Evolutionary conservation across 2,329 filamentous ascomycete genomes (phyloP), one percentile per base, ranked within the genome.

Genomic region (Epichloe festucae): DNA sequence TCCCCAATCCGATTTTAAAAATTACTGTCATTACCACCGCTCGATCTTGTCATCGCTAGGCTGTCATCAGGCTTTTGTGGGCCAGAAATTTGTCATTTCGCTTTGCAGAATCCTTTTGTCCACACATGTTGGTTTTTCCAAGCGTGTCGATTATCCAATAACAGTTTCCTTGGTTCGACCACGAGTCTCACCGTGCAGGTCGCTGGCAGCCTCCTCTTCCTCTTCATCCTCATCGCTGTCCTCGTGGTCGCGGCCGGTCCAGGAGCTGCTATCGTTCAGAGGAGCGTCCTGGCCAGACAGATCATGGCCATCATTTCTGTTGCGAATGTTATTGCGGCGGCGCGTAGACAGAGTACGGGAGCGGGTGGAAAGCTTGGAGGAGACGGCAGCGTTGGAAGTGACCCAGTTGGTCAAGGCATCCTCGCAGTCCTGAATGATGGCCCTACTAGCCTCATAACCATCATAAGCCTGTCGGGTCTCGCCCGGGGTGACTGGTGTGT

Each of bases 371-470:
- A 98, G 81, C 67, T 88, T 90, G 57, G 90, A 84, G 52, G 79
- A 85, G 59, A 98, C 89, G 45, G 88, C 84, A 5, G 93, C 91
- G 64, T 94, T 93, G 62, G 89, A 84, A 53, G 82, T 79, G 40
- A 97, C 89, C 93, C 93, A 98, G 76, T 95, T 96, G 67, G 89
- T 96, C 55, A 98, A 82, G 2, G 93, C 81, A 66, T 97, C 90
- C 72, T 98, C 93, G 69, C 93, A 98, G 70, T 98, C 93, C 73
- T 98, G 93, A 64, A 98, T 97, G 70, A 98, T 97, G 57, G 87
- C 91, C 74, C 96, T 97, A 79, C 88, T 95, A 56, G 90, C 90
- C 69, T 98, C 93, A 67, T 98, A 98, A 56, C 93, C 93, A 64
- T 98, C 93, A 65, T 98, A 98, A 1, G 93, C 90, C 50, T 88